These are phyloP conservation scores for Aspergillus puulaauensis DNA, from an alignment of 2,329 filamentous ascomycete genomes.

Conservation along the genomic window DNA sequence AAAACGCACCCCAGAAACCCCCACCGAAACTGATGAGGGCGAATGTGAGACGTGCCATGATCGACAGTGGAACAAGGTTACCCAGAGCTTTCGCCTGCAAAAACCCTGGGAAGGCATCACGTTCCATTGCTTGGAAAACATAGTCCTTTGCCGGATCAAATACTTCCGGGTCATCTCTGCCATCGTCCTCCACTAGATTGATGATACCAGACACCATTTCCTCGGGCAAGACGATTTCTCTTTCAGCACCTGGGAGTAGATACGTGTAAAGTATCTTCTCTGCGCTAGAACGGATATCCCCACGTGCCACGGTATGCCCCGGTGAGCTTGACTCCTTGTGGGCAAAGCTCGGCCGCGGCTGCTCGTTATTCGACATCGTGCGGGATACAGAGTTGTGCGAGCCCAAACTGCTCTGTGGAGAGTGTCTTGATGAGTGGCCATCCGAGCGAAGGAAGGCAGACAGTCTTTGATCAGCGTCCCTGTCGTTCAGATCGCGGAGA, in stretches of 20 bases:
- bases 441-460: conserved; percentile 79
- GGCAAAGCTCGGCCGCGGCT: conserved; percentile 56
- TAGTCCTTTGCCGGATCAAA: conserved; percentile 99
- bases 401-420: conserved; percentile 54
- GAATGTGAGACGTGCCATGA: conserved; percentile 80
- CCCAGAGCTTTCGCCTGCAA: conserved; percentile 91
- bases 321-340: conserved; percentile 79
- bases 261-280: conserved; percentile 99
- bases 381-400: conserved; percentile 44
- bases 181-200: conserved; percentile 81
- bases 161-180: conserved; percentile 92
- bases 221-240: conserved; percentile 90
- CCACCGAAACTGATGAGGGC: conserved; percentile 85
- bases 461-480: conserved; percentile 81
- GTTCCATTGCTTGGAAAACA: conserved; percentile 99
- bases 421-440: conserved; percentile 48
- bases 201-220: conserved; percentile 85
- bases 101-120: conserved; percentile 98
- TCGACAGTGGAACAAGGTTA: conserved; percentile 88
- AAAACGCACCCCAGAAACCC: conserved; percentile 90
- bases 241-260: conserved; percentile 87
- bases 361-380: conserved; percentile 43
- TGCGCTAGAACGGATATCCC: conserved; percentile 87
- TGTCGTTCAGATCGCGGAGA: conserved; percentile 66
- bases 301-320: conserved; percentile 76